A percentile compares a stretch with the other conserved stretches of the same genome.
phyloP scores from a whole-genome alignment of 805 yeast genomes.

The Metschnikowia vanudenii region DNA sequence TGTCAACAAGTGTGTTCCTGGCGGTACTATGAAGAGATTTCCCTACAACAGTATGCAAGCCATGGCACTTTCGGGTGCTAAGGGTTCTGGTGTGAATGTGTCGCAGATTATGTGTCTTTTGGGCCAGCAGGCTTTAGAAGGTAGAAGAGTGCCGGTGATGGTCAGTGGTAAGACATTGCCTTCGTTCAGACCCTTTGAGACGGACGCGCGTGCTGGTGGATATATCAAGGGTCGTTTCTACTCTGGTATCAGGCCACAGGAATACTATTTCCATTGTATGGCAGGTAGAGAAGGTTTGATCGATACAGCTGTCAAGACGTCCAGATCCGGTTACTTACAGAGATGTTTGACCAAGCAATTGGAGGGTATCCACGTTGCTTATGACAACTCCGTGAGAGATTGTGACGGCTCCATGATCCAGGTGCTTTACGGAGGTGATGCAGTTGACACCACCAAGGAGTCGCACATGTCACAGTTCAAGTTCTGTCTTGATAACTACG shows the following conservation, averaged over 20 bases:
- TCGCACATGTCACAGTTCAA: constrained; percentile 90
- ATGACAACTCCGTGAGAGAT: constrained; percentile 94
- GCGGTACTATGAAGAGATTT: constrained; percentile 91
- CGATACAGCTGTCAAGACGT: constrained; percentile 98
- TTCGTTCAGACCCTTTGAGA: constrained; percentile 93
- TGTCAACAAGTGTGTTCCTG: constrained; percentile 92
- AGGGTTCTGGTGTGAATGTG: constrained; percentile 97
- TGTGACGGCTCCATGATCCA: constrained; percentile 92
- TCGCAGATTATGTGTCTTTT: constrained; percentile 99
- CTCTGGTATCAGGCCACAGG: constrained; percentile 97
- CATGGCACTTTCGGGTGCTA: constrained; percentile 99
- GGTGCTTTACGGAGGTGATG: constrained; percentile 97
- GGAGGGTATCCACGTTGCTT: constrained; percentile 92
- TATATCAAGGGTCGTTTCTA: constrained; percentile 95
- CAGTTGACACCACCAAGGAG: constrained; percentile 91
- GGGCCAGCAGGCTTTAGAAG: constrained; percentile 99
- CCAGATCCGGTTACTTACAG: constrained; percentile 97
- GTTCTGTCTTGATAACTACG: constrained; percentile 90
- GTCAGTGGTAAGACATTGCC: constrained; percentile 97
- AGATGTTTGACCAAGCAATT: constrained; percentile 97
- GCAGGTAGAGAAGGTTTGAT: constrained; percentile 99
- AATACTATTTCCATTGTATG: constrained; percentile 99
- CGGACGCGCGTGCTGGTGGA: constrained; percentile 98
- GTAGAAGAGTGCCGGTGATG: constrained; percentile 99
- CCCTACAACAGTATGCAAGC: constrained; percentile 98